Conservation (phyloP, 495 filamentous ascomycete species). For the Penicillium tannophilum region DNA sequence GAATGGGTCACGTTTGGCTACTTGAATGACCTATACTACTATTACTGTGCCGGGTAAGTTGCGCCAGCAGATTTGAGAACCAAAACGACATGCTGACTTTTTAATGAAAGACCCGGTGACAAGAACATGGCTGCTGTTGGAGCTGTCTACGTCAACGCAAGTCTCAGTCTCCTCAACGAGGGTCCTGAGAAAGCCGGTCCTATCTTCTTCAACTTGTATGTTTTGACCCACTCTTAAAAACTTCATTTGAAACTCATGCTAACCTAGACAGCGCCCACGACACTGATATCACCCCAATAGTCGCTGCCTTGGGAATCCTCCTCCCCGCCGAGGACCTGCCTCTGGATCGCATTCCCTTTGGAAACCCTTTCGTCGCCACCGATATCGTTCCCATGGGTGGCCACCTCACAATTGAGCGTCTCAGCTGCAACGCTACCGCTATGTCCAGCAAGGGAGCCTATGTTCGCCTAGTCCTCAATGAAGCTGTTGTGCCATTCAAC, state of each 20-base stretch:
- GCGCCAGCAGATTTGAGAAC: neutral
- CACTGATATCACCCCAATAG: conserved; percentile 53
- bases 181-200: conserved; percentile 44
- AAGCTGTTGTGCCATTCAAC: conserved; percentile 29
- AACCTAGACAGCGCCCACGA: conserved; percentile 49
- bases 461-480: conserved; percentile 28
- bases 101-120: conserved; percentile 43
- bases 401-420: conserved; percentile 46
- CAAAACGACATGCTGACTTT: conserved; percentile 1
- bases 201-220: conserved; percentile 58
- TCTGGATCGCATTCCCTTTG: conserved; percentile 35
- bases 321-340: conserved; percentile 44
- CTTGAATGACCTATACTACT: conserved; percentile 53
- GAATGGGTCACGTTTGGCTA: conserved; percentile 58
- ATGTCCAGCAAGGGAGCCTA: conserved; percentile 18
- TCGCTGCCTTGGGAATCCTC: conserved; percentile 51
- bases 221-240: neutral
- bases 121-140: conserved; percentile 51
- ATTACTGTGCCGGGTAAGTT: conserved; percentile 51
- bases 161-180: conserved; percentile 45
- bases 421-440: conserved; percentile 46
- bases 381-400: conserved; percentile 58
- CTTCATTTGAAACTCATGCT: neutral
- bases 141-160: conserved; percentile 56
- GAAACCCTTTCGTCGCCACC: conserved; percentile 47